Conservation (phyloP, 148 eudicot genomes). For the Dianthus caryophyllus region DNA sequence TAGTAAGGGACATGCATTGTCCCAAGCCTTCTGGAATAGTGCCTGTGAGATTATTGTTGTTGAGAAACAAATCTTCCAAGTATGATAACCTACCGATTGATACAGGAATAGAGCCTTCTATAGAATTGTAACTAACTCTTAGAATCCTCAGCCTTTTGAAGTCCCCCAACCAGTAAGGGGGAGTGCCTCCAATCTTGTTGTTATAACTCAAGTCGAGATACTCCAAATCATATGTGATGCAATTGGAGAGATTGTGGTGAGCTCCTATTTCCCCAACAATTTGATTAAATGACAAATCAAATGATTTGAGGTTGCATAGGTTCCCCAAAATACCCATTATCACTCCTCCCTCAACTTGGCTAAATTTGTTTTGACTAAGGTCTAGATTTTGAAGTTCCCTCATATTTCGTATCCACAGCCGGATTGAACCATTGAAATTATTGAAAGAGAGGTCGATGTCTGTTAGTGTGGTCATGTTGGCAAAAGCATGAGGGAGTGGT, state of each 20-base stretch:
- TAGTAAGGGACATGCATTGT: neutral
- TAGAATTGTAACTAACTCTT: neutral
- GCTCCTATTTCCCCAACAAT: neutral
- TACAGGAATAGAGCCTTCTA: conserved; percentile 16
- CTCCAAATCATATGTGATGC: conserved; percentile 12
- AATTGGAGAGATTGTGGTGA: conserved; percentile 8
- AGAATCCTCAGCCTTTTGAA: conserved; percentile 4
- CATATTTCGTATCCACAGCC: too few relatives aligned
- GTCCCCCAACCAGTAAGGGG: conserved; percentile 13
- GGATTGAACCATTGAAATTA: too few relatives aligned
- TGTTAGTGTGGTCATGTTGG: too few relatives aligned
- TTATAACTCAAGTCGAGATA: conserved; percentile 2
- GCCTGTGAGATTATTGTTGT: neutral
- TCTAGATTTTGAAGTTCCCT: too few relatives aligned
- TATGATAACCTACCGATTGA: conserved; percentile 10
- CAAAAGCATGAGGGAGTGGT: too few relatives aligned
- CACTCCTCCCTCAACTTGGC: conserved; percentile 19
- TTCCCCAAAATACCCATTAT: conserved; percentile 20
- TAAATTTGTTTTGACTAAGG: conserved; percentile 12
- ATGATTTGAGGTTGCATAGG: conserved; percentile 12
- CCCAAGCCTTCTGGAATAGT: neutral
- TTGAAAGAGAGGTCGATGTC: too few relatives aligned
- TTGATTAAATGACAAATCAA: neutral
- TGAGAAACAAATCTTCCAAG: conserved; percentile 10
- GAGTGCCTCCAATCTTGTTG: conserved; percentile 9